Evolutionary conservation across 1,139 yeast species (phyloP), one percentile per base, ranked within the genome.

Genomic region (Diutina rugosa): DNA sequence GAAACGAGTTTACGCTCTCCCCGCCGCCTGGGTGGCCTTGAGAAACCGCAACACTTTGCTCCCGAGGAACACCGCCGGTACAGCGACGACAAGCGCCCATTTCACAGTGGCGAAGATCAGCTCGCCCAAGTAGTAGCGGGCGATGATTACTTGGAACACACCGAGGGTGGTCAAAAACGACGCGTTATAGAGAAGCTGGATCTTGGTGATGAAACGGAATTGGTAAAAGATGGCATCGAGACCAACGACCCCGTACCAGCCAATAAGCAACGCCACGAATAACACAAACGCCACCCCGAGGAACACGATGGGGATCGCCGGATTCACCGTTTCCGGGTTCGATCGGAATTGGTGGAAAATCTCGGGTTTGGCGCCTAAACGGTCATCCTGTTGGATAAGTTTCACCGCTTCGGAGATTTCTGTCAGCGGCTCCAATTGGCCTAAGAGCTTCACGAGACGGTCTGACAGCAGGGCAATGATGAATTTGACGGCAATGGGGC

Each of bases 31-130:
- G 53, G 18, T 32, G 41, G 32, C 32, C 28, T 49, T 38, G 38
- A 52, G 46, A 21, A 28, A 21, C 4, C 55, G 48, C 51, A 46
- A 46, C 45, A 32, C 51, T 62, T 81, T 79, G 7, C 90, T 78
- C n/a, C 96, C 96, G 58, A 84, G 72, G 67, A 79, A 78, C 53
- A 87, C 67, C 35, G 86, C 73, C 47, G 88, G 79, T 1, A 82
- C 78, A 6, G 79, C 76, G 57, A 85, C 71, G 29, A 81, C 61
- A 10, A 77, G 74, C 10, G 78, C 71, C 60, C 80, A 75, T 60
- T 76, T 73, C 55, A 90, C 67, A 1, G 96, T 84, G 28, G 80
- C 76, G 68, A 91, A 90, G 56, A 91, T 88, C 29, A 89, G 76
- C 49, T 81, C 74, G 38, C 89, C 87, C 61, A 82, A 68, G 70